Percentiles rank a stretch among this genome's conserved stretches.
Evolutionary conservation across 2,329 filamentous ascomycete species (phyloP).

Genomic region (Colletotrichum phormii): DNA sequence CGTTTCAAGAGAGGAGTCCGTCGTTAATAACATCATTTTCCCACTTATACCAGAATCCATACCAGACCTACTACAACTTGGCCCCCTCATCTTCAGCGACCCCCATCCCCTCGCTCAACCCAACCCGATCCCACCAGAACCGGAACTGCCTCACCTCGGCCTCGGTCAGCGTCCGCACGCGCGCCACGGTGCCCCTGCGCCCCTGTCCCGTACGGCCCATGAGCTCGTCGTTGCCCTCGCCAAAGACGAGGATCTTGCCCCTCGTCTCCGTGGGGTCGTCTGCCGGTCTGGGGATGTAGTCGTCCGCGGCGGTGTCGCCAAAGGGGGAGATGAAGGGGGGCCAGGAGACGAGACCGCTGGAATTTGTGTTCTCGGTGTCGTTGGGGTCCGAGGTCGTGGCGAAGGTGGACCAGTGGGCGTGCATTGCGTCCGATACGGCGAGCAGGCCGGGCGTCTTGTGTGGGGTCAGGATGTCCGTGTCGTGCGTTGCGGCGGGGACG

Average conservation of each 20-base stretch:
- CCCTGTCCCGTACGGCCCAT: constrained; percentile 46
- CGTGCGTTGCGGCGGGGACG: constrained; percentile 55
- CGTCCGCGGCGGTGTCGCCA: constrained; percentile 21
- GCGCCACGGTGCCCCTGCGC: constrained; percentile 55
- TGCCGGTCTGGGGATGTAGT: constrained; percentile 13
- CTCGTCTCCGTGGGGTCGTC: constrained; percentile 27
- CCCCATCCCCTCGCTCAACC: constrained; percentile 58
- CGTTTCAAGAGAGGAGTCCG: neutral
- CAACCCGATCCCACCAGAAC: constrained; percentile 71
- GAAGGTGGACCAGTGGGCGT: constrained; percentile 54
- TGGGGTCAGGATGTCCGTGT: constrained; percentile 50
- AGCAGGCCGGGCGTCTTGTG: constrained; percentile 58
- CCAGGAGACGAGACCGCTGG: constrained; percentile 48
- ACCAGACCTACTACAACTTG: neutral
- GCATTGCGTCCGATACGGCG: constrained; percentile 47
- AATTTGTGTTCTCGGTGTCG: constrained; percentile 4
- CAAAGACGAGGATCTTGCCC: constrained; percentile 65
- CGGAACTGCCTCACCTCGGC: constrained; percentile 61
- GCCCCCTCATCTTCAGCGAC: neutral
- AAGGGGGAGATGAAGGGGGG: constrained; percentile 57
- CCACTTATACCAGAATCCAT: neutral
- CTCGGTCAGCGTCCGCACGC: constrained; percentile 54
- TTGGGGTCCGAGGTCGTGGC: constrained; percentile 36
- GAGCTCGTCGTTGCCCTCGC: constrained; percentile 68
- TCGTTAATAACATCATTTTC: too few species aligned